Conservation (phyloP, 257 asterid species). For the Oldenlandia corymbosa region DNA sequence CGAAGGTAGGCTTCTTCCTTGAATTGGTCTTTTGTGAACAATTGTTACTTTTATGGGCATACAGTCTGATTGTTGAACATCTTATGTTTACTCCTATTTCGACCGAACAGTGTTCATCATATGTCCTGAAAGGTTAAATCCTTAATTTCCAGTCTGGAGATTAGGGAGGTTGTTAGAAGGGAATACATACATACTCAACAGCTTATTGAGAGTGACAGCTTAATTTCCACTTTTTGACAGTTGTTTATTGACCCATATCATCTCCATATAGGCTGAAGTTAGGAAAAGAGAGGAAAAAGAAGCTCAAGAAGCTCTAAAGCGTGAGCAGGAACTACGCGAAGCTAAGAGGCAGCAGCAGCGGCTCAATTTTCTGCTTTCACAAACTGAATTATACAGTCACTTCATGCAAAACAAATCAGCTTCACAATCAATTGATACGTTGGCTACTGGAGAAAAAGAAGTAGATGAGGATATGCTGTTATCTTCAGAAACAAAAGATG, state of each 20-base stretch:
- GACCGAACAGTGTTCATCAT: background rate
- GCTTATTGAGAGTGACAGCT: slow-evolving; percentile 11
- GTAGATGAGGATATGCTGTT: slow-evolving; percentile 43
- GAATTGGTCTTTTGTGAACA: background rate
- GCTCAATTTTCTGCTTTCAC: slow-evolving; percentile 92
- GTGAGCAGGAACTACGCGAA: slow-evolving; percentile 99
- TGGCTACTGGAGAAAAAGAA: slow-evolving; percentile 41
- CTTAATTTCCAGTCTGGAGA: background rate
- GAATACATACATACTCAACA: background rate
- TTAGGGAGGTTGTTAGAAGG: background rate
- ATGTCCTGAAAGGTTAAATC: background rate
- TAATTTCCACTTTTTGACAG: too few relatives aligned
- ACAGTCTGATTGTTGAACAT: background rate
- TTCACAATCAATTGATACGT: slow-evolving; percentile 58
- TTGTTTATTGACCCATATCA: slow-evolving; percentile 11
- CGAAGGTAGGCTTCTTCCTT: background rate
- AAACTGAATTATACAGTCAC: slow-evolving; percentile 97
- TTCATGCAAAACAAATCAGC: slow-evolving; percentile 92
- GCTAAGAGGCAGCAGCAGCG: slow-evolving; percentile 98
- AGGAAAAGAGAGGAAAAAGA: slow-evolving; percentile 97
- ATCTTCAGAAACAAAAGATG: slow-evolving; percentile 58
- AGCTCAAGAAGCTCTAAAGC: slow-evolving; percentile 98
- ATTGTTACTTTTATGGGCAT: background rate
- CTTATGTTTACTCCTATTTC: background rate
- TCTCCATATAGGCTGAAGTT: slow-evolving; percentile 71